A percentile compares a stretch with the other conserved stretches of the same genome.
Evolutionary conservation across 495 filamentous ascomycete genomes (phyloP).

Genomic region (Trichoderma virens): DNA sequence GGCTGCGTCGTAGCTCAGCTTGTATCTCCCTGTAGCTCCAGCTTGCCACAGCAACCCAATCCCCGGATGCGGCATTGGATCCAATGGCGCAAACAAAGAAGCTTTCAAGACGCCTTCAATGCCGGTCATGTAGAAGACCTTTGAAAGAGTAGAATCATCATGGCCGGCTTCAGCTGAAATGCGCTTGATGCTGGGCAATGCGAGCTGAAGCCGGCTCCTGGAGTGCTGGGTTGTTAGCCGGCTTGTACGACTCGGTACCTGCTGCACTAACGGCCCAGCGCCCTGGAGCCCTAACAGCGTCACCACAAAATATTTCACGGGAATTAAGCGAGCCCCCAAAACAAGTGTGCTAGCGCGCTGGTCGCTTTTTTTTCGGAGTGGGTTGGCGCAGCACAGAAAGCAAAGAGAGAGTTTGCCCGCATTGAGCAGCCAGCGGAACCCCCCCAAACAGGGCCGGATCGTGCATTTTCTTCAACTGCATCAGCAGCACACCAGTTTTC

Average conservation of each 20-base stretch:
- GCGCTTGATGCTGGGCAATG: neutral
- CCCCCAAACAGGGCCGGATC: neutral
- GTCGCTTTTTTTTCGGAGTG: neutral
- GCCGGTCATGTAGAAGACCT: neutral
- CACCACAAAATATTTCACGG: slow-evolving; percentile 9
- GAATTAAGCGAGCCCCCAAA: slow-evolving; percentile 6
- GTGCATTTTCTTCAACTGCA: slow-evolving; percentile 6
- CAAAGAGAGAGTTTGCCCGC: slow-evolving; percentile 4
- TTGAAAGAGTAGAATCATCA: neutral
- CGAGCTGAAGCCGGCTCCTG: neutral
- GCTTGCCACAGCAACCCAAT: neutral
- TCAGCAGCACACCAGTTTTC: neutral
- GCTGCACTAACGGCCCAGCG: slow-evolving; percentile 6
- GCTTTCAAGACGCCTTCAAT: neutral
- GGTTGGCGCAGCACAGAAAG: neutral
- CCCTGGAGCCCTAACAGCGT: slow-evolving; percentile 7
- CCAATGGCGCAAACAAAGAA: neutral
- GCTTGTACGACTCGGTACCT: neutral
- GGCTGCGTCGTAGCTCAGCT: neutral
- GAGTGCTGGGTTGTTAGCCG: neutral
- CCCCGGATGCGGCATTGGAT: neutral
- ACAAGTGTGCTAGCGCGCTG: neutral
- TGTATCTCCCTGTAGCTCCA: slow-evolving; percentile 3
- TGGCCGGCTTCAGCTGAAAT: neutral
- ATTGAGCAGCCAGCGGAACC: neutral